These are phyloP conservation scores for Sphaerulina populicola DNA, from an alignment of 2,329 filamentous ascomycete species.

Conservation along the genomic window DNA sequence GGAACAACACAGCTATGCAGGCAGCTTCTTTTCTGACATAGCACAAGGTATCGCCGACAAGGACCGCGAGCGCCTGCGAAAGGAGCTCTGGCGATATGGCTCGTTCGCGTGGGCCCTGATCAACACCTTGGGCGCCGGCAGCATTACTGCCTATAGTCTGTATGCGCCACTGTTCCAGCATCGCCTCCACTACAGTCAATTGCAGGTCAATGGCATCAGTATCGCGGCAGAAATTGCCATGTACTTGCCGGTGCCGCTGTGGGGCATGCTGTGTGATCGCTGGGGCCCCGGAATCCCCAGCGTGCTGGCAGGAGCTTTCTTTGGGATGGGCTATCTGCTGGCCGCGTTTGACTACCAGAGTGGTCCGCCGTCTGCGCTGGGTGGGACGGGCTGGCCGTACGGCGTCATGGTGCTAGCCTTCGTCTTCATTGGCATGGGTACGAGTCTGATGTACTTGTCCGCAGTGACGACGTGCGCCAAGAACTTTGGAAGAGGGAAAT, in stretches of 20 bases:
- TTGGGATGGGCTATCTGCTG: slow-evolving; percentile 71
- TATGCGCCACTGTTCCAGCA: slow-evolving; percentile 88
- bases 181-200: slow-evolving; percentile 76
- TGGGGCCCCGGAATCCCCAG: slow-evolving; percentile 71
- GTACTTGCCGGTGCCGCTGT: slow-evolving; percentile 83
- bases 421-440: slow-evolving; percentile 70
- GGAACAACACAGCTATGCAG: slow-evolving; percentile 41
- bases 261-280: slow-evolving; percentile 88
- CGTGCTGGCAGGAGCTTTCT: slow-evolving; percentile 61
- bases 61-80: slow-evolving; percentile 48
- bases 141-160: slow-evolving; percentile 85
- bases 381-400: slow-evolving; percentile 59
- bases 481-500: slow-evolving; percentile 85
- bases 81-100: slow-evolving; percentile 45
- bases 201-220: slow-evolving; percentile 83
- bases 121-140: slow-evolving; percentile 72
- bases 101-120: slow-evolving; percentile 55
- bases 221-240: slow-evolving; percentile 80
- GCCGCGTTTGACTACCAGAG: slow-evolving; percentile 70
- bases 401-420: slow-evolving; percentile 80
- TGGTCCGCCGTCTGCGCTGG: slow-evolving; percentile 46
- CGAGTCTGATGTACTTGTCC: slow-evolving; percentile 79
- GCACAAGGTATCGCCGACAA: slow-evolving; percentile 53
- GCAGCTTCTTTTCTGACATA: slow-evolving; percentile 52
- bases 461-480: slow-evolving; percentile 95